Conservation (phyloP, 108 stramenopile species). For the Fragilaria crotonensis region DNA sequence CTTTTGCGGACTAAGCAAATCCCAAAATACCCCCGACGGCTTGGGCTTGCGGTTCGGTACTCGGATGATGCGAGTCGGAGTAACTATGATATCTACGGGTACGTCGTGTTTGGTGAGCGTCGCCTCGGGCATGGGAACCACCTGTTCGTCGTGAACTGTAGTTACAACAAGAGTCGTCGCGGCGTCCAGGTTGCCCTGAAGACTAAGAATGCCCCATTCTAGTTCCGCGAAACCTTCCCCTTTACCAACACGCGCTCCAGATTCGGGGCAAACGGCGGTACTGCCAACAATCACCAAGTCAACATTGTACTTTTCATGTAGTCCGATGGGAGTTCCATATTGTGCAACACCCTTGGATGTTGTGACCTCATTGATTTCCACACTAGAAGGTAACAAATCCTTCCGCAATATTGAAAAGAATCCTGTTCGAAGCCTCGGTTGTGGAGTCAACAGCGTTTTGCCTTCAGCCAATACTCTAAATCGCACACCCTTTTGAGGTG, state of each 20-base stretch:
- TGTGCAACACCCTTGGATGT: conserved; percentile 57
- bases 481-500: conserved; percentile 52
- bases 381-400: conserved; percentile 28
- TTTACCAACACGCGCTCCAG: conserved; percentile 68
- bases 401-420: conserved; percentile 48
- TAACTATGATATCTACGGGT: conserved; percentile 68
- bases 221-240: conserved; percentile 72
- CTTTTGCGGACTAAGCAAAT: conserved; percentile 67
- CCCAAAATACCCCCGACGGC: conserved; percentile 63
- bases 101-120: conserved; percentile 59
- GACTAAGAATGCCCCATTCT: conserved; percentile 68
- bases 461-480: conserved; percentile 37
- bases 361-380: conserved; percentile 44
- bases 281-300: conserved; percentile 65
- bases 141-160: conserved; percentile 60
- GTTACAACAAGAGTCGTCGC: conserved; percentile 46
- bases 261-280: conserved; percentile 64
- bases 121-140: conserved; percentile 45
- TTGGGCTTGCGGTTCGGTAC: conserved; percentile 51
- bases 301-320: conserved; percentile 56
- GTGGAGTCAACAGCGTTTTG: conserved; percentile 63
- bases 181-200: conserved; percentile 57
- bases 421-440: conserved; percentile 60
- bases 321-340: conserved; percentile 47
- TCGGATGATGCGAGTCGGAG: conserved; percentile 49